Base-by-base conservation (phyloP, 2,329 filamentous ascomycete species). In the Zasmidium angulare region DNA sequence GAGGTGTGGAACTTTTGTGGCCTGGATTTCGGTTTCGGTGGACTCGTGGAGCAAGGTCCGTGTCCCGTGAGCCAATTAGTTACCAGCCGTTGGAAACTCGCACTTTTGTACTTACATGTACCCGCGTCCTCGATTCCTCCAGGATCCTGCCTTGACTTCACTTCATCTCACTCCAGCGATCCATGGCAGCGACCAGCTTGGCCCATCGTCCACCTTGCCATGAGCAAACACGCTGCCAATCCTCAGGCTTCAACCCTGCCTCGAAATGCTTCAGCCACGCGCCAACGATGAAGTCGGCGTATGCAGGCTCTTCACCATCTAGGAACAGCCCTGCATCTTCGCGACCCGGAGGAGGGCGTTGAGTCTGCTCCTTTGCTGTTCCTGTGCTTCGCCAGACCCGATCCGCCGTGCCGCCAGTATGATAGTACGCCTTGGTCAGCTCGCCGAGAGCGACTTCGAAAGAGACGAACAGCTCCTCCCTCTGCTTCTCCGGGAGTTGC, bases 221-320 rank as follows among this genome's bases (percentile, higher is more conserved):
- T 0, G 67, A 62, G 50, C 66, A 73, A 11, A 82, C 60, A 55
- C 77, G 71, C 60, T 79, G 66, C 82, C 81, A 85, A 58, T 85
- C 82, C 1, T 65, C 60, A 55, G 65, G 54, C 0, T 77, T 78
- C 55, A 85, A 66, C 23, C 73, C 75, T 14, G 46, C 68, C 2
- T 64, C 61, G 55, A 78, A 64, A 78, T 84, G 81, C 4, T 76
- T 74, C 68, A 86, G 56, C 84, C 84, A 86, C 0, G 73, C 82
- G 1, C 83, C 84, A 0, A 86, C 78, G 31, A 86, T 83, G 0
- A 85, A 66, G 65, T 86, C 84, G 1, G 82, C 83, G 73, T 86
- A 85, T 48, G 67, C 79, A 0, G 77, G 74, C 66, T 63, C 66
- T 1, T 62, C 50, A 0, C 82, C 83, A 1, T 83, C 72, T 1